Base-by-base conservation (phyloP, 75 land plant species). In the Isoetes taiwanensis region DNA sequence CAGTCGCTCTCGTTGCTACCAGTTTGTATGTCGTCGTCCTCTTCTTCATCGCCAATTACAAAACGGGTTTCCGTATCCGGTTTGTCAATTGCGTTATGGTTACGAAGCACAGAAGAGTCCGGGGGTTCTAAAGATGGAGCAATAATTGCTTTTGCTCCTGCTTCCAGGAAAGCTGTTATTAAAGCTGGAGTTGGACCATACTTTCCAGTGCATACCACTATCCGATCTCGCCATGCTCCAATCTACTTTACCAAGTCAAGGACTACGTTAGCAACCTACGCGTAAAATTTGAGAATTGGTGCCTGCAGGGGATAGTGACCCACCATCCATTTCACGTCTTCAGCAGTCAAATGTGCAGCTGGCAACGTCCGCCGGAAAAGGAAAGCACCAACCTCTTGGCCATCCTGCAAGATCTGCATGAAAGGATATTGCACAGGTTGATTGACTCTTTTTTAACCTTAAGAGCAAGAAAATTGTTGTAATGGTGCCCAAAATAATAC, bases 281-380 rank as follows among this genome's bases (percentile, higher is more conserved):
- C n/a, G n/a, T n/a, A n/a, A n/a, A n/a, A n/a, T n/a, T n/a, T n/a
- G n/a, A n/a, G n/a, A n/a, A n/a, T n/a, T n/a, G n/a, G n/a, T n/a
- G n/a, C n/a, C n/a, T n/a, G n/a, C n/a, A n/a, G n/a, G n/a, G 19
- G 4, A 40, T 2, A 5, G 41, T 1, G n/a, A 56, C 81, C 58
- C 68, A 94, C 99, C 99, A 94, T 94, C 76, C 75, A 80, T 28
- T 90, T 90, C 46, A 82, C 84, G 77, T 94, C 96, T 32, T 94
- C 99, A 42, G 96, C 65, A 27, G 85, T 78, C 34, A 94, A 62
- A 68, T 94, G 91, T 62, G 71, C 37, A 20, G 81, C 75, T 46
- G 96, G 86, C 14, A 94, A 80, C 35, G 82, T 88, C 63, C 96
- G 78, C n/a, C 83, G 86, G 46, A 94, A 94, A 80, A 94, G 70